Percentiles rank a stretch among this genome's conserved stretches.
These are phyloP conservation scores for Gloeophyllum trabeum DNA, from an alignment of 768 basidiomycete species.

Conservation along the genomic window DNA sequence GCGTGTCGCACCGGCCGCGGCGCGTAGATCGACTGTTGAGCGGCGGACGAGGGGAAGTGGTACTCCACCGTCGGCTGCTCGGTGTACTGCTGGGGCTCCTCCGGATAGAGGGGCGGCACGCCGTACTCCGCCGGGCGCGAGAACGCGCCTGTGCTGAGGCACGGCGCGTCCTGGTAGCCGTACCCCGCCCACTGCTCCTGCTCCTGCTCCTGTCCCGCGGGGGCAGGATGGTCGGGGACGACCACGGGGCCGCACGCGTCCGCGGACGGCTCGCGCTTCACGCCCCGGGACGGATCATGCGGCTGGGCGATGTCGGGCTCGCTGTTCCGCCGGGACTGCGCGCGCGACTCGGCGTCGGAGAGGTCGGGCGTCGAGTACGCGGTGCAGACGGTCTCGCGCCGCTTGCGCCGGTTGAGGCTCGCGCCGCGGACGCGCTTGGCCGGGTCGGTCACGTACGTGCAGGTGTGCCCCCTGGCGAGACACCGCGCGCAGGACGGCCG, in stretches of 20 bases:
- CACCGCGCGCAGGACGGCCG: conserved; percentile 25
- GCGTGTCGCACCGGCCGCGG: conserved; percentile 5
- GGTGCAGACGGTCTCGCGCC: background rate
- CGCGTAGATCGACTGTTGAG: conserved; percentile 2
- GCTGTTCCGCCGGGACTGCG: background rate
- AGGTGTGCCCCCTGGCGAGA: conserved; percentile 18
- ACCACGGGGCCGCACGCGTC: background rate
- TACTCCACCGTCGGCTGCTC: background rate
- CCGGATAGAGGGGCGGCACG: conserved; percentile 5
- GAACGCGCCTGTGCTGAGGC: background rate
- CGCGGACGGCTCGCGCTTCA: too few relatives aligned
- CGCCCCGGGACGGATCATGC: too few relatives aligned
- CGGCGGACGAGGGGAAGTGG: background rate
- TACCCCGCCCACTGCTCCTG: background rate
- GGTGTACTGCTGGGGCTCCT: background rate
- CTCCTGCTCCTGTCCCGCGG: background rate
- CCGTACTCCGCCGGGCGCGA: background rate
- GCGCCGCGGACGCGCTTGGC: conserved; percentile 5
- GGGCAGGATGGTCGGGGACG: background rate
- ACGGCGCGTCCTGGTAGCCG: background rate
- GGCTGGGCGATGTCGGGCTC: background rate
- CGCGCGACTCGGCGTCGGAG: background rate
- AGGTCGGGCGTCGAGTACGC: background rate
- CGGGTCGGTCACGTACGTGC: conserved; percentile 19
- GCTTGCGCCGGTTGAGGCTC: background rate